Evolutionary conservation across 75 land plant species (phyloP).

Genomic region (Picea glauca): DNA sequence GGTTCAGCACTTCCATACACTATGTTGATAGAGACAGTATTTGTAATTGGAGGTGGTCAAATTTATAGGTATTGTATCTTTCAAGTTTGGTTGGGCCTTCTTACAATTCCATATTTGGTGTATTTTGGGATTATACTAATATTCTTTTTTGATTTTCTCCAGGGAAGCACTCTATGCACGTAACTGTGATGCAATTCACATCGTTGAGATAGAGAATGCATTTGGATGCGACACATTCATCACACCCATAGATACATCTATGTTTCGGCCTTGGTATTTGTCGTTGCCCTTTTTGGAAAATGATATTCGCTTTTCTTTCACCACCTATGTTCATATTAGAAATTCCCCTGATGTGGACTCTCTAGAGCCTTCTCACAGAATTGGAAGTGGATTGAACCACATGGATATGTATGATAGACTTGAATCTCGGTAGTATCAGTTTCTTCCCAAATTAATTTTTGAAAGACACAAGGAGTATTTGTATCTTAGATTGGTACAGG

Average conservation of each 20-base stretch:
- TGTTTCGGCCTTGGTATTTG: no score
- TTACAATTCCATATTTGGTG: not conserved
- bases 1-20: constrained; percentile 64
- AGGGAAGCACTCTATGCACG: constrained; percentile 79
- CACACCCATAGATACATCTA: constrained; percentile 46
- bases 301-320: constrained; percentile 57
- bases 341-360: constrained; percentile 10
- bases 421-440: constrained; percentile 30
- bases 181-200: constrained; percentile 85
- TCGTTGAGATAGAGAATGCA: constrained; percentile 65
- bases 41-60: constrained; percentile 94
- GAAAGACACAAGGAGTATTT: constrained; percentile 81
- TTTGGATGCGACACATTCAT: constrained; percentile 92
- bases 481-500: constrained; percentile 79
- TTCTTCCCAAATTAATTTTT: constrained; percentile 64
- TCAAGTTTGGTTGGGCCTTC: not conserved
- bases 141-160: constrained; percentile 13
- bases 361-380: not conserved
- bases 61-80: constrained; percentile 47
- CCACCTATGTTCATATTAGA: constrained; percentile 65
- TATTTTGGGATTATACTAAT: not conserved
- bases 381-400: constrained; percentile 9
- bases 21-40: constrained; percentile 68
- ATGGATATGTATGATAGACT: constrained; percentile 12
- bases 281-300: constrained; percentile 80